These are phyloP conservation scores for Phytophthora parvispora DNA, from an alignment of 352 stramenopile species.

Conservation along the genomic window DNA sequence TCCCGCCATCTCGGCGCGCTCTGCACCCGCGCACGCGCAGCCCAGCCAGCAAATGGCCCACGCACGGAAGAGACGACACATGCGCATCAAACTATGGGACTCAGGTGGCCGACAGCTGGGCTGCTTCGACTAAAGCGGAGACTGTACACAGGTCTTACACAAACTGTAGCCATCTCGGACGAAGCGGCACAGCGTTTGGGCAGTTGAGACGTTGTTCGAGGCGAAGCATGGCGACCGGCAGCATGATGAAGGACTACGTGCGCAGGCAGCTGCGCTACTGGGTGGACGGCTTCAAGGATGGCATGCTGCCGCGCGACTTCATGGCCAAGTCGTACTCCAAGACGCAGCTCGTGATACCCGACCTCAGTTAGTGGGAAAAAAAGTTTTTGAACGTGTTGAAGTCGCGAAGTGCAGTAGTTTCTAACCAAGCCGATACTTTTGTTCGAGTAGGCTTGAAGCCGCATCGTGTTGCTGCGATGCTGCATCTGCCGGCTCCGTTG, in stretches of 20 bases:
- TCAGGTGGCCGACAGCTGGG: conserved; percentile 3
- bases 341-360: conserved; percentile 56
- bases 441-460: conserved; percentile 63
- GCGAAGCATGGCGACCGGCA: conserved; percentile 26
- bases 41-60: conserved; percentile 3
- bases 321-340: conserved; percentile 53
- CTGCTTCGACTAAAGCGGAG: conserved; percentile 2
- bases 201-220: conserved; percentile 2
- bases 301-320: conserved; percentile 71
- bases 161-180: conserved; percentile 24
- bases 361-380: conserved; percentile 48
- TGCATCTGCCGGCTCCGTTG: conserved; percentile 56
- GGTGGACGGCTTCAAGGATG: conserved; percentile 70
- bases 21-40: neutral
- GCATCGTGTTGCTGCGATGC: conserved; percentile 57
- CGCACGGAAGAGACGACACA: conserved; percentile 29
- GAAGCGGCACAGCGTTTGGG: conserved; percentile 6
- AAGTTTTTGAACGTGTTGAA: neutral
- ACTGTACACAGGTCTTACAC: neutral
- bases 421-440: neutral
- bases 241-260: conserved; percentile 79
- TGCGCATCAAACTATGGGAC: neutral
- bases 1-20: conserved; percentile 15
- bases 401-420: neutral
- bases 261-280: conserved; percentile 74